A percentile compares a stretch with the other conserved stretches of the same genome.
phyloP scores from a whole-genome alignment of 306 rosid species.

The Casuarina equisetifolia region DNA sequence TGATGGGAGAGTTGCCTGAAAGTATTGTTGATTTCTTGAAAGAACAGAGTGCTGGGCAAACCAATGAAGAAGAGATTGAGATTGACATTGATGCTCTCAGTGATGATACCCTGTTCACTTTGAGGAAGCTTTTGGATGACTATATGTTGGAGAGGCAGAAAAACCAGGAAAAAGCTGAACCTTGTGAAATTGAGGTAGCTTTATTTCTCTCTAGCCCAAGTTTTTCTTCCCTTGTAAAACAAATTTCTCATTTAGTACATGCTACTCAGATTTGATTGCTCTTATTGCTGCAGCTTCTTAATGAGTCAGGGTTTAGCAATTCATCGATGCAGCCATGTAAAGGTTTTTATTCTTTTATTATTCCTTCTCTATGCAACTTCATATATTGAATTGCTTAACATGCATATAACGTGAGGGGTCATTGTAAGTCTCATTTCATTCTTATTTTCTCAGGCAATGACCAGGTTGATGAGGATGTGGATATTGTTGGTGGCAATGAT shows the following conservation, averaged over 20 bases:
- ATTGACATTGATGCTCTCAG: constrained; percentile 81
- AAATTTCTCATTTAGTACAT: neutral
- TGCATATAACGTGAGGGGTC: neutral
- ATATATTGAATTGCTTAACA: neutral
- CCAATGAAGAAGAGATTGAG: constrained; percentile 85
- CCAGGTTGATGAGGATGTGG: constrained; percentile 82
- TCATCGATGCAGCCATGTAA: constrained; percentile 68
- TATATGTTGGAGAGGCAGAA: constrained; percentile 64
- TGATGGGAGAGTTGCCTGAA: constrained; percentile 75
- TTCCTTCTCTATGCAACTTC: neutral
- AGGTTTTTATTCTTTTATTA: constrained; percentile 49
- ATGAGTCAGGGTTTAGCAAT: constrained; percentile 77
- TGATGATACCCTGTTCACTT: constrained; percentile 63
- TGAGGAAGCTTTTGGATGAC: constrained; percentile 76
- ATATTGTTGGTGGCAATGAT: constrained; percentile 86
- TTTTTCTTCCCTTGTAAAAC: neutral
- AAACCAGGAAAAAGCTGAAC: constrained; percentile 47
- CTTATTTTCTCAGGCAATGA: constrained; percentile 58
- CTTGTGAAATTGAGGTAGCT: constrained; percentile 79
- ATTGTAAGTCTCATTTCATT: constrained; percentile 16
- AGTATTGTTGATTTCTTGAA: constrained; percentile 65
- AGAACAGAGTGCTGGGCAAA: constrained; percentile 61
- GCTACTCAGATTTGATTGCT: constrained; percentile 20
- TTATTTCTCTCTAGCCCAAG: neutral
- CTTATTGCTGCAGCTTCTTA: constrained; percentile 51